Evolutionary conservation across 2,329 filamentous ascomycete species (phyloP).

Genomic region (Ceratocystis papillata): DNA sequence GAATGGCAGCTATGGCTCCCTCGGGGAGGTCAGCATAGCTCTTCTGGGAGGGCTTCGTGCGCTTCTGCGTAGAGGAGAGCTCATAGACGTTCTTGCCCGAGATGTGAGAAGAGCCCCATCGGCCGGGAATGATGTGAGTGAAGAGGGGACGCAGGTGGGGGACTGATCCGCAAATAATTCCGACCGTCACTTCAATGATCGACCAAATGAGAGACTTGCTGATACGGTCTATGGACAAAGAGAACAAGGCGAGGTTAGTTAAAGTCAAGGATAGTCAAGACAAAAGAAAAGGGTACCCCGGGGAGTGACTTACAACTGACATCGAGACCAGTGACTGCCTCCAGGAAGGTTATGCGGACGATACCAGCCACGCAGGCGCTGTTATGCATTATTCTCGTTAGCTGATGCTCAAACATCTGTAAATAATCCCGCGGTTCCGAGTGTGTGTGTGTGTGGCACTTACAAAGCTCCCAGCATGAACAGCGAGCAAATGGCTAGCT

Average conservation of each 20-base stretch:
- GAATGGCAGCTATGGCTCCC: slow-evolving; percentile 7
- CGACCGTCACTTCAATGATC: slow-evolving; percentile 30
- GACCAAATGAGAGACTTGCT: slow-evolving; percentile 30
- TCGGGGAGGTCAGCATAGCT: slow-evolving; percentile 5
- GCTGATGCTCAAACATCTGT: background rate
- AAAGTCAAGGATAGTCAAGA: no score
- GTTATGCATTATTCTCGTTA: background rate
- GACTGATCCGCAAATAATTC: slow-evolving; percentile 32
- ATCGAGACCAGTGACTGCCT: slow-evolving; percentile 27
- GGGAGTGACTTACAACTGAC: slow-evolving; percentile 28
- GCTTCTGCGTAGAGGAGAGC: slow-evolving; percentile 12
- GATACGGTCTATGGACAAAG: slow-evolving; percentile 27
- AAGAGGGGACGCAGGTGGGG: slow-evolving; percentile 29
- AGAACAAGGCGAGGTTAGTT: background rate
- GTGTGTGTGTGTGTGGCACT: slow-evolving; percentile 18
- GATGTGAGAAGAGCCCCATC: slow-evolving; percentile 8
- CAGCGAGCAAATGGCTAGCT: slow-evolving; percentile 28
- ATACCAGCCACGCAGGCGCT: slow-evolving; percentile 29
- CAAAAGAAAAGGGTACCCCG: background rate
- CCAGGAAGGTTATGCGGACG: slow-evolving; percentile 28
- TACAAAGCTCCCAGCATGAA: slow-evolving; percentile 30
- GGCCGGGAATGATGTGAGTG: slow-evolving; percentile 15
- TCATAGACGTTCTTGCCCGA: slow-evolving; percentile 17
- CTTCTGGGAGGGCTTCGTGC: slow-evolving; percentile 4
- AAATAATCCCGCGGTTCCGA: no score